Conservation (phyloP, 2,329 filamentous ascomycete genomes). For the Penicillium sp. region DNA sequence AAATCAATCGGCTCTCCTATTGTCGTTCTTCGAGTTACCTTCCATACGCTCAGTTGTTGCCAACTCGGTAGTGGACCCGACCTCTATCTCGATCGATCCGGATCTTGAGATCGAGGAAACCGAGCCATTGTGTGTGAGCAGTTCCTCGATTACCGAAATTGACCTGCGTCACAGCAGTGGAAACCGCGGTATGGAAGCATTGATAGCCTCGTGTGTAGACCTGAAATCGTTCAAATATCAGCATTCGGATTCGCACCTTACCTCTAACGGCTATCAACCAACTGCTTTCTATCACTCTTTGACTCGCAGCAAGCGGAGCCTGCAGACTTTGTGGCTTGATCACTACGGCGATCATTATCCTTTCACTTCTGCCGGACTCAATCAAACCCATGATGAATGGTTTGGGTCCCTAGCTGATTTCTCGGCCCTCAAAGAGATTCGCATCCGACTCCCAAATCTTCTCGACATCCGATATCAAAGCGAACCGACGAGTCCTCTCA, state of each 20-base stretch:
- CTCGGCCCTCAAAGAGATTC: conserved; percentile 34
- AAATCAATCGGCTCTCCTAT: conserved; percentile 23
- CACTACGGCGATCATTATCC: conserved; percentile 36
- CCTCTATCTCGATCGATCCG: conserved; percentile 8
- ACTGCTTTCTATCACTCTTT: conserved; percentile 36
- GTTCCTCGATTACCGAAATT: conserved; percentile 35
- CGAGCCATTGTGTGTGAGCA: conserved; percentile 1
- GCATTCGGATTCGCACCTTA: conserved; percentile 38
- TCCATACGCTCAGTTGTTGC: conserved; percentile 33
- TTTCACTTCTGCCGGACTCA: conserved; percentile 38
- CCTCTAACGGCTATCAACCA: conserved; percentile 36
- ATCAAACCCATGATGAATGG: conserved; percentile 41
- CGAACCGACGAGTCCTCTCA: conserved; percentile 33
- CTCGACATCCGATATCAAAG: conserved; percentile 37
- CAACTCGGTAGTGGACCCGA: conserved; percentile 36
- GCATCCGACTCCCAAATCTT: conserved; percentile 41
- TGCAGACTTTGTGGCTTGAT: conserved; percentile 40
- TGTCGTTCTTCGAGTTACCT: conserved; percentile 36
- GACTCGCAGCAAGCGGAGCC: conserved; percentile 30
- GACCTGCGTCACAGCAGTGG: conserved; percentile 37
- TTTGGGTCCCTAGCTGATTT: conserved; percentile 39
- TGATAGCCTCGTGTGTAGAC: conserved; percentile 32
- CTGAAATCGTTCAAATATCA: conserved; percentile 41
- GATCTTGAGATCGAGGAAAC: not conserved
- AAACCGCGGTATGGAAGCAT: conserved; percentile 31